A percentile compares a stretch with the other conserved stretches of the same genome.
phyloP scores from a whole-genome alignment of 1,284 basidiomycete species.

The Tilletiaria anomala region DNA sequence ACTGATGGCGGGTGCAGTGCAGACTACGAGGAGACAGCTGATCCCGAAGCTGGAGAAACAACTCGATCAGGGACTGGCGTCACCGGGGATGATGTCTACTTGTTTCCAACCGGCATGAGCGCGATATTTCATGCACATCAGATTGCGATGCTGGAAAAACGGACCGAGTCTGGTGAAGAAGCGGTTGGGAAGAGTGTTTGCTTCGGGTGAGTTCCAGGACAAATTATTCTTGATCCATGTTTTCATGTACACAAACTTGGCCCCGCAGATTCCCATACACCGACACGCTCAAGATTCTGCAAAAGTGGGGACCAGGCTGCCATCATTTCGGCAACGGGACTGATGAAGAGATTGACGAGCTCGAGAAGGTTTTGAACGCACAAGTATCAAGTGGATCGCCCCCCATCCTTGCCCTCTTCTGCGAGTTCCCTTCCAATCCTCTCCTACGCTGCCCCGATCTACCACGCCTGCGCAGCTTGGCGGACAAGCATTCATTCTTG shows the following conservation, averaged over 20 bases:
- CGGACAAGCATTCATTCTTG: slow-evolving; percentile 75
- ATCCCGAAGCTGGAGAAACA: slow-evolving; percentile 5
- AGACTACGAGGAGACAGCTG: neutral
- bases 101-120: slow-evolving; percentile 77
- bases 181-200: slow-evolving; percentile 65
- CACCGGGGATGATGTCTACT: slow-evolving; percentile 66
- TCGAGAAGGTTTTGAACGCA: slow-evolving; percentile 52
- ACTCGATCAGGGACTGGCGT: slow-evolving; percentile 18
- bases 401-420: slow-evolving; percentile 45
- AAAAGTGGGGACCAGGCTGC: slow-evolving; percentile 94
- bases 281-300: slow-evolving; percentile 87
- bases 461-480: slow-evolving; percentile 59
- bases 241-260: neutral
- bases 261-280: slow-evolving; percentile 63
- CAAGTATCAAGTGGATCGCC: neutral
- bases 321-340: slow-evolving; percentile 75
- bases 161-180: neutral
- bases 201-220: slow-evolving; percentile 46
- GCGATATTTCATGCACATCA: slow-evolving; percentile 85
- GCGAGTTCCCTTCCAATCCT: slow-evolving; percentile 89
- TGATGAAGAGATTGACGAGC: slow-evolving; percentile 57
- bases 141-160: slow-evolving; percentile 29
- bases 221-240: neutral
- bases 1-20: neutral
- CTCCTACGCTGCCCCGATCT: slow-evolving; percentile 72